Base-by-base conservation (phyloP, 192 early-diverging fungal species). In the Backusella morwellensis region DNA sequence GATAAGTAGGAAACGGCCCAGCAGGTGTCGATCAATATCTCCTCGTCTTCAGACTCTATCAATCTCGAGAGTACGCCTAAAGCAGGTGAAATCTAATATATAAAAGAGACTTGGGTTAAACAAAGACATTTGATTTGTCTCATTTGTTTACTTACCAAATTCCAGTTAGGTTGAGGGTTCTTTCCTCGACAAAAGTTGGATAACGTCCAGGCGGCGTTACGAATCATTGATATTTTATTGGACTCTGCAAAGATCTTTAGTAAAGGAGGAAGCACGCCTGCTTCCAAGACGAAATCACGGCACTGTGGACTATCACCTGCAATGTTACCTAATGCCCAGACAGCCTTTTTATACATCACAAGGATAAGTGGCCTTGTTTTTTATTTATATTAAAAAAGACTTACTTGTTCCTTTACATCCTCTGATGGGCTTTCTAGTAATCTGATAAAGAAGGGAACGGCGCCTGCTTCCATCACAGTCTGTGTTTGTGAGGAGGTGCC, bases 251-350 rank as follows among this genome's bases (percentile, higher is more conserved):
- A 88, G 23, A 99, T 90, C 38, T 81, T 86, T 47, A 97, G 83
- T 68, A 99, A 85, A 35, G 97, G 97, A 74, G 84, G 87, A 68
- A 99, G 86, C 7, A 95, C 96, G 72, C 95, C 94, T 68, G 89
- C 79, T 29, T 81, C 63, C 12, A 87, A 70, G 19, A 82, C 79
- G 34, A 42, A 74, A 52, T 87, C 86, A 75, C 86, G 83, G 38
- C 78, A 78, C 3, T 14, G 47, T 7, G 74, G 77, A 72, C 77
- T 75, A 44, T 87, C 86, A 68, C 84, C 84, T 52, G 86, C 86
- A 80, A 87, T 87, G 54, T 87, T 87, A 38, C 86, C 86, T 66
- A 87, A 68, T 12, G 86, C 86, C 86, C 86, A 87, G 17, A 87
- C 69, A 34, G 80, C 79, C 71, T 59, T 11, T 26, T 11, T 26